A percentile compares a stretch with the other conserved stretches of the same genome.
Conservation (phyloP, 768 basidiomycete species). For the Termitomyces sp. region DNA sequence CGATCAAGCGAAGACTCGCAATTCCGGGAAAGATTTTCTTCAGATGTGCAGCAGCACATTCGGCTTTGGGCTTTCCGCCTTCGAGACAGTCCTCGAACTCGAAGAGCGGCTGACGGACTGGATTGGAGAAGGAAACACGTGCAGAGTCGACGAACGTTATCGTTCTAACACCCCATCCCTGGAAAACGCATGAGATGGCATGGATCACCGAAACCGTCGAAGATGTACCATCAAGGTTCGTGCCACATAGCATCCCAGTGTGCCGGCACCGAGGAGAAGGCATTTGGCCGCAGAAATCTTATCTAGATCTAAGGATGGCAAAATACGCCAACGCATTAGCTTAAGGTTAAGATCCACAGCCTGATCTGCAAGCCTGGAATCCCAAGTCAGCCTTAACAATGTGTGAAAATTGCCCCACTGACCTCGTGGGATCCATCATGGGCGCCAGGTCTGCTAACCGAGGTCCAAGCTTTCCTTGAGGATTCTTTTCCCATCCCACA, state of each 20-base stretch:
- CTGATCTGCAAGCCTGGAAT: conserved; percentile 82
- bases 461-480: conserved; percentile 82
- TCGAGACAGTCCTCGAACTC: conserved; percentile 91
- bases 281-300: conserved; percentile 79
- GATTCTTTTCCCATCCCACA: conserved; percentile 96
- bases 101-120: conserved; percentile 95
- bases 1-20: conserved; percentile 44
- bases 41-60: conserved; percentile 81
- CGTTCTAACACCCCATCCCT: conserved; percentile 96
- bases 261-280: conserved; percentile 91
- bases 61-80: conserved; percentile 93
- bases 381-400: neutral
- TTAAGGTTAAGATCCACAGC: conserved; percentile 98
- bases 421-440: conserved; percentile 94
- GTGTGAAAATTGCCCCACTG: neutral
- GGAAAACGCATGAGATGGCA: neutral
- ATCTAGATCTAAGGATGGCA: conserved; percentile 87
- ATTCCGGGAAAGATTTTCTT: conserved; percentile 92
- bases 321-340: conserved; percentile 96
- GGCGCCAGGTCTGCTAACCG: conserved; percentile 88
- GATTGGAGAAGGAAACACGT: conserved; percentile 94
- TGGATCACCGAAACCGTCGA: neutral
- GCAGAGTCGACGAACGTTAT: conserved; percentile 93
- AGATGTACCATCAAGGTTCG: conserved; percentile 79
- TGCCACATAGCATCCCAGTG: conserved; percentile 94